Evolutionary conservation across 176 grass and related monocot genomes (phyloP), one percentile per base, ranked within the genome.

Genomic region (Chrysopogon serrulatus): DNA sequence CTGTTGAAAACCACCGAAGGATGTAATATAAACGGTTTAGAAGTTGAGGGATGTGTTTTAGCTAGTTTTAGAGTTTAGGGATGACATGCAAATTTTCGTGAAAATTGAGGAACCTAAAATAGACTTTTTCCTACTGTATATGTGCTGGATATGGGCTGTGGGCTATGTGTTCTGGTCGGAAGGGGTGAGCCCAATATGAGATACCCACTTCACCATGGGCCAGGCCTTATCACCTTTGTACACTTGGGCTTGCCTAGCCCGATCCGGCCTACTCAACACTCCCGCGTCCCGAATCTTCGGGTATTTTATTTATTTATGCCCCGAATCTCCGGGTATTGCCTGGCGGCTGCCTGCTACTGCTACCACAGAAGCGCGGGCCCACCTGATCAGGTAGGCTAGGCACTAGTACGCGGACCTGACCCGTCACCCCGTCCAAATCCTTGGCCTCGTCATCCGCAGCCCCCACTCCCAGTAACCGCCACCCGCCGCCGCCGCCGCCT

Each of bases 381-480:
- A 69, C 87, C 45, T 39, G 13, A 36, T 54, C 30, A 79, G n/a
- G n/a, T n/a, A n/a, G n/a, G 80, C 42, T 19, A 65, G 48, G 66
- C 42, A 32, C 76, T 31, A 85, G 65, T 48, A 85, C 78, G 10
- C 44, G 57, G 73, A 5, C 11, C 12, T 4, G 33, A 27, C 35
- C 51, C 54, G 56, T 61, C 56, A 15, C 2, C 21, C 33, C 51
- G 35, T 16, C 6, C 74, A 54, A 69, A 80, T 74, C 63, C 36
- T 24, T 63, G 49, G 64, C 83, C 67, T 39, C 74, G 60, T 79
- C 74, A 74, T 69, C 80, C 65, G 16, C 54, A 77, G 51, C n/a
- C 32, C 41, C 74, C 41, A 53, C 78, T 69, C 54, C 41, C 79
- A 65, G 42, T 79, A 37, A 62, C 84, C 84, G 74, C 84, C 72